Percentiles rank a stretch among this genome's conserved stretches.
Evolutionary conservation across 2,329 filamentous ascomycete genomes (phyloP).

Genomic region (Colletotrichum caudatum): DNA sequence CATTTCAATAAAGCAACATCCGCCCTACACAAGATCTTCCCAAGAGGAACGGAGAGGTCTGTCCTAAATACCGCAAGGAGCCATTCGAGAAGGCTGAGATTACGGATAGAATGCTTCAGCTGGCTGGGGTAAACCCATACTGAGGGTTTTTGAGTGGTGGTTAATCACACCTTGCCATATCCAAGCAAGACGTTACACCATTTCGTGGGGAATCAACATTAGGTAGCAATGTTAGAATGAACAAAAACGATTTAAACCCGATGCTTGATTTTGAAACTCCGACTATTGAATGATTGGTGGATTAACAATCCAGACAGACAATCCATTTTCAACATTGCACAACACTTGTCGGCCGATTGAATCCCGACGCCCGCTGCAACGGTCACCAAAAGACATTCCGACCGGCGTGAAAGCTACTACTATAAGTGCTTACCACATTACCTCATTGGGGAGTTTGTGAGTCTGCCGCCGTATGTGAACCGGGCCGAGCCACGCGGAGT

Average conservation of each 20-base stretch:
- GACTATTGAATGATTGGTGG: constrained; percentile 22
- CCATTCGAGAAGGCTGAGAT: constrained; percentile 46
- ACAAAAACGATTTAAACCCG: not conserved
- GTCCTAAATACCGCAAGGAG: constrained; percentile 50
- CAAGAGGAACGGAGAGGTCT: constrained; percentile 52
- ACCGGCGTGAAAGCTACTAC: not conserved
- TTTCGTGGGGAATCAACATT: not conserved
- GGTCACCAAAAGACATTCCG: not conserved
- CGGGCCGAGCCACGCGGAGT: not conserved
- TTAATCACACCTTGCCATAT: not conserved
- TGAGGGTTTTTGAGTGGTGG: not conserved
- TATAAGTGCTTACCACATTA: not conserved
- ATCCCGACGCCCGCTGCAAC: constrained; percentile 24
- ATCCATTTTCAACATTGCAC: not conserved
- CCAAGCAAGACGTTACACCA: not conserved
- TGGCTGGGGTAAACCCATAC: constrained; percentile 46
- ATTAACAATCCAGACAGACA: constrained; percentile 6
- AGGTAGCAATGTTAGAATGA: not conserved
- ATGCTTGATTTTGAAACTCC: not conserved
- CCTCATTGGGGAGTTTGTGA: not conserved
- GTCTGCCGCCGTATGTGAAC: not conserved
- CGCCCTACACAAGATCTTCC: constrained; percentile 49
- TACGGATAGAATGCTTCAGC: constrained; percentile 46
- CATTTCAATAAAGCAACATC: constrained; percentile 50
- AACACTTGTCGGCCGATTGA: constrained; percentile 3